Conservation (phyloP, 1,284 basidiomycete species). For the Cutaneotrichosporon cutaneum region DNA sequence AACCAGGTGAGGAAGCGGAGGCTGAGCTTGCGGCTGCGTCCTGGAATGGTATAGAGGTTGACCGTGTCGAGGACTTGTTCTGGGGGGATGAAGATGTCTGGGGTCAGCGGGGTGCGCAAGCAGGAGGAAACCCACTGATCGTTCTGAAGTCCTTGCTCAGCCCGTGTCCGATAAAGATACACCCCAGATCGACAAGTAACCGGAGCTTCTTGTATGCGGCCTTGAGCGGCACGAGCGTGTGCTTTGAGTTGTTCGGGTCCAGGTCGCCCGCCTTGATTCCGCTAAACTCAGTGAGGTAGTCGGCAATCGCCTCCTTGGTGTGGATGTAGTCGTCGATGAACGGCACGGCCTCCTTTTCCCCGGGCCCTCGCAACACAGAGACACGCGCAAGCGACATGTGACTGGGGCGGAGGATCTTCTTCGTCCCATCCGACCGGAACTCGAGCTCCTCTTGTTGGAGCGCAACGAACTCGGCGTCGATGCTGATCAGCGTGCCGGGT, state of each 20-base stretch:
- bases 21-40: conserved; percentile 80
- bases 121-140: conserved; percentile 77
- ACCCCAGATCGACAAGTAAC: conserved; percentile 86
- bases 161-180: conserved; percentile 96
- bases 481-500: conserved; percentile 84
- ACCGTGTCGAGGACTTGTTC: conserved; percentile 96
- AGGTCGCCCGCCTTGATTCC: conserved; percentile 93
- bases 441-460: conserved; percentile 98
- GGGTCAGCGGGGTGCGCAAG: conserved; percentile 3
- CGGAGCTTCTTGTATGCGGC: conserved; percentile 98
- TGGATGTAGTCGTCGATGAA: conserved; percentile 99
- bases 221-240: conserved; percentile 92
- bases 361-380: conserved; percentile 85
- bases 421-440: conserved; percentile 89
- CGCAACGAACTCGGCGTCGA: conserved; percentile 96
- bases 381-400: conserved; percentile 90
- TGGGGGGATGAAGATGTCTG: conserved; percentile 93
- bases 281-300: conserved; percentile 95
- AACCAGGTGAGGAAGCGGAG: conserved; percentile 95
- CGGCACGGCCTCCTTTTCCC: conserved; percentile 72
- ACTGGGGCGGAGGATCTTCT: conserved; percentile 86
- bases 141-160: conserved; percentile 99
- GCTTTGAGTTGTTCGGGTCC: conserved; percentile 74
- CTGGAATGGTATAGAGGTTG: conserved; percentile 81
- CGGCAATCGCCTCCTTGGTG: conserved; percentile 89